These are phyloP conservation scores for Kluyveromyces siamensis DNA, from an alignment of 805 yeast genomes.

Conservation along the genomic window DNA sequence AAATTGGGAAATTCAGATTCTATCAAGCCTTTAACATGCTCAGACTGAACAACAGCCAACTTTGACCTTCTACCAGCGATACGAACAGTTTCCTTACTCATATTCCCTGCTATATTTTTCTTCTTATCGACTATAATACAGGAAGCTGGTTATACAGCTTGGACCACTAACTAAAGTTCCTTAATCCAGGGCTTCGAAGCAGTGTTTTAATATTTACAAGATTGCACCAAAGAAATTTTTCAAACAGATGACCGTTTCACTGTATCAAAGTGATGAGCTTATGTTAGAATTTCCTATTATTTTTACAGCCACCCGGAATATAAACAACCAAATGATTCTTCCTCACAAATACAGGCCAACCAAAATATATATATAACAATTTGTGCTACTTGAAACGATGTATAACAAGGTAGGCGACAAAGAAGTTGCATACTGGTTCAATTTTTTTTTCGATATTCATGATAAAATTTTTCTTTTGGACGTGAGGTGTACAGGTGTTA, in stretches of 20 bases:
- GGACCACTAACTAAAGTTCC: background rate
- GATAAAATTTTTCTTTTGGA: background rate
- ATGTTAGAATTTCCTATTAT: too few species aligned
- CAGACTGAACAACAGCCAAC: constrained; percentile 81
- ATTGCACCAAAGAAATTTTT: background rate
- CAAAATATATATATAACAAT: too few species aligned
- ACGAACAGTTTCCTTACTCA: constrained; percentile 19
- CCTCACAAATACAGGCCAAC: background rate
- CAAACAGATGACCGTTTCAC: background rate
- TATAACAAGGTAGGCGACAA: background rate
- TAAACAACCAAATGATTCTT: background rate
- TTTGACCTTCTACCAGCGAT: constrained; percentile 88
- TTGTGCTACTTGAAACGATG: too few species aligned
- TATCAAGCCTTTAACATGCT: constrained; percentile 57
- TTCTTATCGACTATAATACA: background rate
- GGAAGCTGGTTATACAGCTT: background rate
- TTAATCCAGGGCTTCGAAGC: background rate
- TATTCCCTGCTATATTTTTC: background rate
- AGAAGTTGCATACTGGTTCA: background rate
- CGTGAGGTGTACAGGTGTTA: background rate
- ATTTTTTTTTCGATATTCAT: too few species aligned
- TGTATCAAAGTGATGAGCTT: background rate
- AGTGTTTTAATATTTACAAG: background rate
- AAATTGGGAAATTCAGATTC: constrained; percentile 52
- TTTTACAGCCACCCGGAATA: background rate